Percentiles rank a stretch among this genome's conserved stretches.
Evolutionary conservation across 2,329 filamentous ascomycete species (phyloP).

Genomic region (Alternaria atra): DNA sequence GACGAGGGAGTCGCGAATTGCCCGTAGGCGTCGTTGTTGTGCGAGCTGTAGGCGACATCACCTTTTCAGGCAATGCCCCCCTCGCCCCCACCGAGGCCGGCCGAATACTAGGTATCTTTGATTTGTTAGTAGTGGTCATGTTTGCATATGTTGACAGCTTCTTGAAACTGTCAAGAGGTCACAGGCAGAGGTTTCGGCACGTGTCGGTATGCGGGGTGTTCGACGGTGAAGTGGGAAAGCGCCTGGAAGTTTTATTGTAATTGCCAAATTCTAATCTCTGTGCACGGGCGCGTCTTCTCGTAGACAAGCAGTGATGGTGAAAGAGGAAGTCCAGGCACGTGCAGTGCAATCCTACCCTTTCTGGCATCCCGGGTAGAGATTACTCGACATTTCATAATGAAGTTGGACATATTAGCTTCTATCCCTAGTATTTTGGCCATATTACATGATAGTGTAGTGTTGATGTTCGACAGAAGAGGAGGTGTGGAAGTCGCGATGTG

Average conservation of each 20-base stretch:
- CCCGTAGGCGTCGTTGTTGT: slow-evolving; percentile 11
- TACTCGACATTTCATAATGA: not conserved
- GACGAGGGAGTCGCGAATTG: slow-evolving; percentile 44
- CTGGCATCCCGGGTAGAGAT: not conserved
- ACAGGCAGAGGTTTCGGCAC: not conserved
- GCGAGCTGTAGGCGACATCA: slow-evolving; percentile 4
- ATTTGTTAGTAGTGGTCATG: slow-evolving; percentile 9
- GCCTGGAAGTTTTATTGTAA: slow-evolving; percentile 5
- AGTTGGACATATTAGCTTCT: accelerated
- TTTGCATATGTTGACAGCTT: slow-evolving; percentile 9
- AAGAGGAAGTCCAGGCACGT: slow-evolving; percentile 10
- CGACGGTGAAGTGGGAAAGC: not conserved
- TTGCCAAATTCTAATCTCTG: slow-evolving; percentile 1
- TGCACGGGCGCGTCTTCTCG: not conserved
- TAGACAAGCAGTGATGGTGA: slow-evolving; percentile 16
- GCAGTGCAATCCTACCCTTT: slow-evolving; percentile 1
- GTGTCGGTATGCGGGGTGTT: not conserved
- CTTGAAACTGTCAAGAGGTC: slow-evolving; percentile 14
- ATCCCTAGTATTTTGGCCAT: not conserved
- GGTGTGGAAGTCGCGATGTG: slow-evolving; percentile 10
- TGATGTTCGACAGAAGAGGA: not conserved
- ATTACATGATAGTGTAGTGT: not conserved
- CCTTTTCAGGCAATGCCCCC: slow-evolving; percentile 18
- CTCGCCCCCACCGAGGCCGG: slow-evolving; percentile 16
- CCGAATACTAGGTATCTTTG: slow-evolving; percentile 19